Conservation (phyloP, 441 rosid species). For the Erodium texanum region DNA sequence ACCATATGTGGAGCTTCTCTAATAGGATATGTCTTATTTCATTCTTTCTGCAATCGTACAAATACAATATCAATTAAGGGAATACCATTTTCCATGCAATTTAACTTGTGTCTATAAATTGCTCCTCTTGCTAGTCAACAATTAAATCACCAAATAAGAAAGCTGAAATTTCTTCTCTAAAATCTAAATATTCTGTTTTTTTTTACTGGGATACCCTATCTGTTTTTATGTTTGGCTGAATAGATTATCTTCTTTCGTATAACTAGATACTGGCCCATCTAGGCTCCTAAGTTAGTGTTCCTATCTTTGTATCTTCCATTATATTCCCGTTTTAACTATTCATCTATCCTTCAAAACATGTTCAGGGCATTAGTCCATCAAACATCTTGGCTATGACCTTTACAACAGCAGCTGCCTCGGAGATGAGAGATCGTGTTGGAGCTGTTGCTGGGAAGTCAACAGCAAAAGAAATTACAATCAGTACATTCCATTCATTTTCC, state of each 20-base stretch:
- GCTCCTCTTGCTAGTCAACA: too few relatives aligned
- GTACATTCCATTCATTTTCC: slow-evolving; percentile 95
- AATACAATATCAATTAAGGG: neutral
- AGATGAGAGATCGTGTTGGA: slow-evolving; percentile 88
- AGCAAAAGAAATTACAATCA: slow-evolving; percentile 69
- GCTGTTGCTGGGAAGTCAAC: slow-evolving; percentile 70
- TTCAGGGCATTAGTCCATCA: slow-evolving; percentile 69
- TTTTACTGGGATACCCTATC: too few relatives aligned
- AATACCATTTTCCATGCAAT: too few relatives aligned
- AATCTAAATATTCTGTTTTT: too few relatives aligned
- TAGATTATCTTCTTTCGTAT: too few relatives aligned
- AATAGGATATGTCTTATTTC: neutral
- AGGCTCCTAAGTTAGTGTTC: neutral
- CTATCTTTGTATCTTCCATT: slow-evolving; percentile 1
- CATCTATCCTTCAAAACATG: slow-evolving; percentile 11
- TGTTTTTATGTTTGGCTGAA: too few relatives aligned
- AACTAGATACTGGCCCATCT: too few relatives aligned
- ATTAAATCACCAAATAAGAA: too few relatives aligned
- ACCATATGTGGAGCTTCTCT: too few relatives aligned
- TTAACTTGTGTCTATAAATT: too few relatives aligned
- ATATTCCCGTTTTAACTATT: neutral
- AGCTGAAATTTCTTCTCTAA: too few relatives aligned
- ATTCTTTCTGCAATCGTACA: neutral
- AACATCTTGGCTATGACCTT: slow-evolving; percentile 96
- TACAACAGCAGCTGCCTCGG: slow-evolving; percentile 91